phyloP scores from a whole-genome alignment of 257 asterid species.

The Solanum ossicruentum region DNA sequence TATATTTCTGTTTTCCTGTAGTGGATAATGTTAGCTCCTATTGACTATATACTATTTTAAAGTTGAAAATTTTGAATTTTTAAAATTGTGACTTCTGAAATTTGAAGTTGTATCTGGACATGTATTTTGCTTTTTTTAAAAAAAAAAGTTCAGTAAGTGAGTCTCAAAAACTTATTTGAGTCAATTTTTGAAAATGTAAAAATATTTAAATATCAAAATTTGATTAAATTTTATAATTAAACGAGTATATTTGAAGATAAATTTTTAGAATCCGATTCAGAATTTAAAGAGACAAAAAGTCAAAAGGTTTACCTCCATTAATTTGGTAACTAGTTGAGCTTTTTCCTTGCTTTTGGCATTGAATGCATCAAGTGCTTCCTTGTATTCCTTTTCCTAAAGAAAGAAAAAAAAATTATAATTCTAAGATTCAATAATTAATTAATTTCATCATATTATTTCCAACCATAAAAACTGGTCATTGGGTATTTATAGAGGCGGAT shows the following conservation, averaged over 20 bases:
- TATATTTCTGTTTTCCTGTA: too few relatives aligned
- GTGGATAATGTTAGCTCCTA: too few relatives aligned
- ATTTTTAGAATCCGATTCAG: not conserved
- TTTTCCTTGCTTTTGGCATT: constrained; percentile 75
- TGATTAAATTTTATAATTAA: not conserved
- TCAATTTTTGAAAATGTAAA: not conserved
- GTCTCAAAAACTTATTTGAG: not conserved
- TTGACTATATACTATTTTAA: too few relatives aligned
- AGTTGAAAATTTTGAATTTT: too few relatives aligned
- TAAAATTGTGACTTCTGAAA: too few relatives aligned
- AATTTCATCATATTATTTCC: not conserved
- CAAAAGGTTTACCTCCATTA: constrained; percentile 50
- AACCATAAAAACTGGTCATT: not conserved
- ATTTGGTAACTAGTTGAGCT: constrained; percentile 54
- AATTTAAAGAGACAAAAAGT: not conserved
- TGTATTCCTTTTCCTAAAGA: constrained; percentile 72
- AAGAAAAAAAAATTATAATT: not conserved
- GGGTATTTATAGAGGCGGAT: not conserved
- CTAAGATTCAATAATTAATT: not conserved
- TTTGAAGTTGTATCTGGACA: too few relatives aligned
- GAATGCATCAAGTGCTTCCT: constrained; percentile 64
- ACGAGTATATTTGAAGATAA: not conserved
- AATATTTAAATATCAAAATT: not conserved
- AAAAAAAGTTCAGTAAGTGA: not conserved
- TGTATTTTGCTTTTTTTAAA: too few relatives aligned